phyloP scores from a whole-genome alignment of 2,329 filamentous ascomycete species.

The Pseudogymnoascus sp. region DNA sequence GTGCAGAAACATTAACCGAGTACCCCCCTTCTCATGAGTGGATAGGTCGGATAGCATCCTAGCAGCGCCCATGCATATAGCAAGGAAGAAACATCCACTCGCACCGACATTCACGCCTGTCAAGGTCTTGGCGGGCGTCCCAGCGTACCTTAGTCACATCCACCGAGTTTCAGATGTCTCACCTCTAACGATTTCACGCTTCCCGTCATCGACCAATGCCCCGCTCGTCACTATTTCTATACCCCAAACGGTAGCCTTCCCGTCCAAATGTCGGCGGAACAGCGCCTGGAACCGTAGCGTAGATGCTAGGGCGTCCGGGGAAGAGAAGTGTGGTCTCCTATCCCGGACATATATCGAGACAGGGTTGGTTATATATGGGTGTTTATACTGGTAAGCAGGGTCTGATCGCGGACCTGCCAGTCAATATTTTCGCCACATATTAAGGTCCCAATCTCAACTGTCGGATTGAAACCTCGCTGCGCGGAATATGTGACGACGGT shows the following conservation, averaged over 20 bases:
- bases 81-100: not conserved
- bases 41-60: not conserved
- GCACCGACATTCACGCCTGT: not conserved
- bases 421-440: slow-evolving; percentile 5
- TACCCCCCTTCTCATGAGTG: not conserved
- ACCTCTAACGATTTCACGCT: slow-evolving; percentile 19
- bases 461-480: slow-evolving; percentile 1
- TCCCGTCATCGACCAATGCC: not conserved
- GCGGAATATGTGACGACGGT: slow-evolving; percentile 2
- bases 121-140: not conserved
- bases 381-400: slow-evolving; percentile 4
- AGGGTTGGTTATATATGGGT: slow-evolving; percentile 6
- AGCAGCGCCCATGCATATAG: not conserved
- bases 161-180: not conserved
- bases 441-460: slow-evolving; percentile 5
- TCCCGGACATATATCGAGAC: not conserved
- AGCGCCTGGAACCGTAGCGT: slow-evolving; percentile 5
- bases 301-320: not conserved
- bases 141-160: slow-evolving; percentile 7
- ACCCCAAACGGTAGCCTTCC: not conserved
- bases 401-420: slow-evolving; percentile 4
- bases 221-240: not conserved
- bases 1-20: slow-evolving; percentile 5
- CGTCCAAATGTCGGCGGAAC: not conserved
- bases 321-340: slow-evolving; percentile 2